These are phyloP conservation scores for Penicillium coffeae DNA, from an alignment of 495 filamentous ascomycete species.

Conservation along the genomic window DNA sequence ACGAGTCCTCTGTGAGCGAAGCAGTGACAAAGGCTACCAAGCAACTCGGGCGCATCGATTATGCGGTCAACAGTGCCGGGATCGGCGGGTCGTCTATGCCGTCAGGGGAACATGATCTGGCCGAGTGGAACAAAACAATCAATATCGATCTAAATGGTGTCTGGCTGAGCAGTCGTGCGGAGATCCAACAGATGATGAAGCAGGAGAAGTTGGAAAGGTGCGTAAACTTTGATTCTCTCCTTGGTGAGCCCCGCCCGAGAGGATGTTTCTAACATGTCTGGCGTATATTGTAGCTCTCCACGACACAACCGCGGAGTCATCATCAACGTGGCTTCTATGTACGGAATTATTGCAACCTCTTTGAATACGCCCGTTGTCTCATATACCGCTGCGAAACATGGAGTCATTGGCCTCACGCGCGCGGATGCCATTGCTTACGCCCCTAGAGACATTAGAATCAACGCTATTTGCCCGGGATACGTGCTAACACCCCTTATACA, in stretches of 20 bases:
- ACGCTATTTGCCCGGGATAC: constrained; percentile 1
- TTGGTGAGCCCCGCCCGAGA: not conserved
- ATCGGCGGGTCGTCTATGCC: constrained; percentile 15
- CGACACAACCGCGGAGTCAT: constrained; percentile 26
- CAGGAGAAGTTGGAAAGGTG: constrained; percentile 40
- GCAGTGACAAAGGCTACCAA: constrained; percentile 15
- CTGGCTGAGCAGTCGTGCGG: constrained; percentile 43
- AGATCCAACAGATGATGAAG: constrained; percentile 48
- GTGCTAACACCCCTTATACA: not conserved
- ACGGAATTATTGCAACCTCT: constrained; percentile 21
- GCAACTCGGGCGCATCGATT: constrained; percentile 46
- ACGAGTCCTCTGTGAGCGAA: constrained; percentile 17
- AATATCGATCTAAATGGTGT: constrained; percentile 46
- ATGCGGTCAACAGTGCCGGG: constrained; percentile 49
- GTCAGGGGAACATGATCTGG: constrained; percentile 29
- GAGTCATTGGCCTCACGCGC: not conserved
- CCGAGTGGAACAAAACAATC: constrained; percentile 40
- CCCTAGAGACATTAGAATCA: not conserved
- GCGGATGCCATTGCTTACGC: not conserved
- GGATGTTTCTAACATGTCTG: constrained; percentile 8
- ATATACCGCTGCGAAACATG: not conserved
- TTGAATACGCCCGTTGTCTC: not conserved
- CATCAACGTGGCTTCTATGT: constrained; percentile 30
- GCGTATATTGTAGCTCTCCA: too few relatives aligned
- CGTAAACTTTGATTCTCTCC: not conserved